Evolutionary conservation across 225 moss, liverwort and hornwort species (phyloP).

Genomic region (Bryoerythrophyllum caledonicum): DNA sequence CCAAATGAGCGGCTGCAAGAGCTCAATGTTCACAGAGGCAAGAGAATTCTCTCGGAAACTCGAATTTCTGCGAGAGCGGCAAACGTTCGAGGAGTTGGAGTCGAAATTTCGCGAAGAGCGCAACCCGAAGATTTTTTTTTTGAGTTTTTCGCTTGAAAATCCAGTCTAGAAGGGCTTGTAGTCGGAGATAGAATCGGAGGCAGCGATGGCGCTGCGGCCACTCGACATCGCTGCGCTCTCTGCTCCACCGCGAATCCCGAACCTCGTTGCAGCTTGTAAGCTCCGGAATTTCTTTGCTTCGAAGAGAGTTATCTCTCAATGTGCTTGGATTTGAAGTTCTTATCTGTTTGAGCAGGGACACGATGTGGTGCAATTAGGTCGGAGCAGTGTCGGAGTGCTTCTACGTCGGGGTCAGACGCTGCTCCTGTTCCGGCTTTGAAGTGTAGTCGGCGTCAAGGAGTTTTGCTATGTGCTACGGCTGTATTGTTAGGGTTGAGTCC

Average conservation of each 20-base stretch:
- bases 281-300: background rate
- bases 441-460: constrained; percentile 36
- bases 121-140: background rate
- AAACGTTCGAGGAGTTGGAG: background rate
- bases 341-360: constrained; percentile 19
- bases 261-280: constrained; percentile 23
- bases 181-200: background rate
- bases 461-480: constrained; percentile 35
- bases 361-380: constrained; percentile 12
- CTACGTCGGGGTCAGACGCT: constrained; percentile 21
- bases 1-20: background rate
- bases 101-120: background rate
- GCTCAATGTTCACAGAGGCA: background rate
- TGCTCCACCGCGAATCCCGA: constrained; percentile 7
- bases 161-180: background rate
- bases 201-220: constrained; percentile 36
- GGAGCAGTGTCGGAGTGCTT: constrained; percentile 10
- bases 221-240: constrained; percentile 14
- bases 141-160: background rate
- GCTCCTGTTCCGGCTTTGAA: constrained; percentile 7
- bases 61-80: background rate
- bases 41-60: background rate
- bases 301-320: background rate
- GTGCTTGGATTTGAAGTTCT: constrained; percentile 11
- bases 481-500: constrained; percentile 27